Conservation (phyloP, 345 rosid species). For the Gossypium herbaceum region DNA sequence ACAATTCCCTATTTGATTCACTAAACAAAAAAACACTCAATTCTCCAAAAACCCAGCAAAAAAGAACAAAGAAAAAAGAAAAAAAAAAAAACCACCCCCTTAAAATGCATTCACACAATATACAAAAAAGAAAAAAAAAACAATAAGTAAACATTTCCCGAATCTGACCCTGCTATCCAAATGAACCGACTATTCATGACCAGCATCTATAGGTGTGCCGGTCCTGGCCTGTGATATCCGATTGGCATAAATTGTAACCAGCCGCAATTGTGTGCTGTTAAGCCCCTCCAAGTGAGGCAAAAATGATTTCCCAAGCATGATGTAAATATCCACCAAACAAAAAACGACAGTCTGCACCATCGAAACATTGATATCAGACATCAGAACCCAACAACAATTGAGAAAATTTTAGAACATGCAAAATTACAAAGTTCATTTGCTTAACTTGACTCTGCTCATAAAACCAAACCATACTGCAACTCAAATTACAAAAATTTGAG, state of each 20-base stretch:
- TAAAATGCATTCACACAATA: constrained; percentile 48
- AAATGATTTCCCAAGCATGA: constrained; percentile 95
- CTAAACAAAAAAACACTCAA: constrained; percentile 18
- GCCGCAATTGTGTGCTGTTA: constrained; percentile 79
- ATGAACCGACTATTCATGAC: constrained; percentile 29
- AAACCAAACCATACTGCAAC: neutral
- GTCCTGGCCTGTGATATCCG: constrained; percentile 97
- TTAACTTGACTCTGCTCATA: neutral
- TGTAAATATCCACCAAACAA: constrained; percentile 96
- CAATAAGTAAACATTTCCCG: constrained; percentile 18
- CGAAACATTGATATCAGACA: neutral
- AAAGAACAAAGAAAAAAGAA: neutral
- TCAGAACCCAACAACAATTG: neutral
- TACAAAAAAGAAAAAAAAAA: constrained; percentile 40
- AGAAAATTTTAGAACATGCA: neutral
- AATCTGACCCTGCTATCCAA: constrained; percentile 15
- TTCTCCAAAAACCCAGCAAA: constrained; percentile 22
- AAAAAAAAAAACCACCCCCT: constrained; percentile 18
- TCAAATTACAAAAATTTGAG: neutral
- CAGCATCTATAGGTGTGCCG: constrained; percentile 57
- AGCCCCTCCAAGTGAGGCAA: constrained; percentile 91
- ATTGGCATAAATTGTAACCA: constrained; percentile 94
- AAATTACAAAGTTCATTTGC: neutral
- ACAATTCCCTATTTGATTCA: constrained; percentile 18
- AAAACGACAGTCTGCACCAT: constrained; percentile 86